Conservation (phyloP, 352 stramenopile genomes). For the Globisporangium acanthophoron region DNA sequence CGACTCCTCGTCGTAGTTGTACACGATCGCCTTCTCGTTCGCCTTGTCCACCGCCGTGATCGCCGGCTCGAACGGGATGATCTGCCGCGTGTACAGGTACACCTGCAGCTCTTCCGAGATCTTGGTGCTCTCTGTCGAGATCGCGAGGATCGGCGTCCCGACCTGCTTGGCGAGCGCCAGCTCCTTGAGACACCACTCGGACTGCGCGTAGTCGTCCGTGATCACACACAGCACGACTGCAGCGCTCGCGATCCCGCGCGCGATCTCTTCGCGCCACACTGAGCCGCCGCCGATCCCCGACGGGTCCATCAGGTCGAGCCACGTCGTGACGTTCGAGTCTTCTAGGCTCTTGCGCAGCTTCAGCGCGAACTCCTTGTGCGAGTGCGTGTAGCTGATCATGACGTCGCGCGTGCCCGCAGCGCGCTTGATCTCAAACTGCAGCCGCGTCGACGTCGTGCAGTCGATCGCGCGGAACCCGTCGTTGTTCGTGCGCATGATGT, state of each 20-base stretch:
- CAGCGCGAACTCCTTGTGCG: conserved; percentile 55
- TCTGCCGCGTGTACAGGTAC: conserved; percentile 80
- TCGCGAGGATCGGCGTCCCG: conserved; percentile 68
- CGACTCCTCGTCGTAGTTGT: conserved; percentile 60
- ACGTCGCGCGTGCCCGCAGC: conserved; percentile 59
- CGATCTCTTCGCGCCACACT: conserved; percentile 65
- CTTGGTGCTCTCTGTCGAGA: conserved; percentile 62
- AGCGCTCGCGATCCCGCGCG: conserved; percentile 52
- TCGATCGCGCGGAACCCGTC: conserved; percentile 51
- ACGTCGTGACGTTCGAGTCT: conserved; percentile 56
- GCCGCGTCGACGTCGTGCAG: conserved; percentile 51
- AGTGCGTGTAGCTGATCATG: conserved; percentile 75
- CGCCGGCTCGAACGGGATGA: conserved; percentile 69
- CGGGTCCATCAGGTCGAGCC: conserved; percentile 64
- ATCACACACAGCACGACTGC: conserved; percentile 53
- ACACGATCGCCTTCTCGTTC: conserved; percentile 36
- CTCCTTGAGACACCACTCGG: conserved; percentile 13
- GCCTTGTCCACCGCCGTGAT: conserved; percentile 48
- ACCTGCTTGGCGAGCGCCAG: conserved; percentile 65
- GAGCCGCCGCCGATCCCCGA: conserved; percentile 52
- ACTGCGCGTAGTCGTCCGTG: conserved; percentile 54
- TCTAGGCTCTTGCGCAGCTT: conserved; percentile 54
- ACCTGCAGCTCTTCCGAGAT: conserved; percentile 84
- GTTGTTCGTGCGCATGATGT: conserved; percentile 78
- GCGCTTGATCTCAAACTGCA: conserved; percentile 72